Base-by-base conservation (phyloP, 371 early-diverging fungal genomes). In the Encephalitozoon cuniculi region DNA sequence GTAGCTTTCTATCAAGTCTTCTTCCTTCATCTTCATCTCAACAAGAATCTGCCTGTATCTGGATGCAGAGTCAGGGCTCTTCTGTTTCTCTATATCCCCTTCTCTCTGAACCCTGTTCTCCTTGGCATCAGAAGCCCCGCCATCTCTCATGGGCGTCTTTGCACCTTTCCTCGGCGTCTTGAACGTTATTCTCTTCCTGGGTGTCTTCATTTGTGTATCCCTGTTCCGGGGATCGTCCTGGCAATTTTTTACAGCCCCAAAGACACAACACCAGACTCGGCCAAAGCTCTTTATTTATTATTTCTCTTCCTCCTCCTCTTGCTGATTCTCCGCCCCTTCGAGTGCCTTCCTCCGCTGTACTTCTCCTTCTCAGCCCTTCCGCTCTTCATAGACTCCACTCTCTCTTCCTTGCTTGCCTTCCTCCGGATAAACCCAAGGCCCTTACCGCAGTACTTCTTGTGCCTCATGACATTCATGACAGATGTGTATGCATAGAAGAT, bases 351-450 rank as follows among this genome's bases (percentile, higher is more conserved):
- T 59, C 72, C 71, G 37, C 59, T 25, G 40, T 53, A 41, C 18
- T 54, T 23, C 28, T 54, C 43, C 52, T 72, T 72, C 26, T 74
- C 32, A 4, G 26, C 25, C 30, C 67, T 54, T 1, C 72, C 78
- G 32, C 69, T 71, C 43, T 54, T 78, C 23, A 66, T 69, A 18
- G 51, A 54, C 41, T 51, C 72, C 30, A 68, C 64, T 59, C 65
- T 76, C 71, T 83, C 79, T 68, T 83, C 79, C 72, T 81, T 81
- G 11, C 72, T 73, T 18, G 34, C 41, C 41, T 76, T 79, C 63
- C 68, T 73, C 30, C 63, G 26, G 5, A 83, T 78, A 64, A 68
- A 68, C 32, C 30, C 51, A 23, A 54, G 25, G 25, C 66, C 54
- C 53, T 67, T 71, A 0, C 65, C 71, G 28, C 34, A 34, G n/a